Evolutionary conservation across 306 rosid species (phyloP).

Genomic region (Calophaca sinica): DNA sequence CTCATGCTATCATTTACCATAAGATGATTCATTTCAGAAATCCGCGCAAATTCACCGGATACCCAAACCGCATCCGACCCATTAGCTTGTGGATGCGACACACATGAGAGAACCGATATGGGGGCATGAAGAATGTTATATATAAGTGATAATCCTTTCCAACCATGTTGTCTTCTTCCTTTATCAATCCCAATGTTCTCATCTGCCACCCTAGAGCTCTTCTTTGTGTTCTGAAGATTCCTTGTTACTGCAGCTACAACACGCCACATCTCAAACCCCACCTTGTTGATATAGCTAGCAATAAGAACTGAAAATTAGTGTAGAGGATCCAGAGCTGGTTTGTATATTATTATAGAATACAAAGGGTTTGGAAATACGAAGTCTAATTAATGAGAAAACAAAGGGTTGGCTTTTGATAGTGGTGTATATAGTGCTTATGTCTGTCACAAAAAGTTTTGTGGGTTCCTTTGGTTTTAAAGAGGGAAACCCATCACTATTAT

Average conservation of each 20-base stretch:
- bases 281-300: too few species aligned
- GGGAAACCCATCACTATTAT: conserved; percentile 43
- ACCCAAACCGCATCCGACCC: conserved; percentile 67
- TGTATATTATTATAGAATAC: background rate
- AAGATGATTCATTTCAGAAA: conserved; percentile 76
- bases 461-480: conserved; percentile 50
- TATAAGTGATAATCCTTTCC: conserved; percentile 54
- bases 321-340: too few species aligned
- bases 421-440: background rate
- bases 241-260: conserved; percentile 49
- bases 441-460: conserved; percentile 4
- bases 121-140: conserved; percentile 61
- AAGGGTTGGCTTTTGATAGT: background rate
- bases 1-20: conserved; percentile 90
- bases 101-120: conserved; percentile 63
- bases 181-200: conserved; percentile 57
- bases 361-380: background rate
- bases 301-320: too few species aligned
- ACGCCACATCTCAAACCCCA: conserved; percentile 42
- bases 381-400: background rate
- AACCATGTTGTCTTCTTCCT: conserved; percentile 30
- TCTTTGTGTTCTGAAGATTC: conserved; percentile 59
- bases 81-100: conserved; percentile 54
- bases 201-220: conserved; percentile 71
- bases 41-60: conserved; percentile 56